phyloP scores from a whole-genome alignment of 2,329 filamentous ascomycete genomes.

The Endothia cerciana region DNA sequence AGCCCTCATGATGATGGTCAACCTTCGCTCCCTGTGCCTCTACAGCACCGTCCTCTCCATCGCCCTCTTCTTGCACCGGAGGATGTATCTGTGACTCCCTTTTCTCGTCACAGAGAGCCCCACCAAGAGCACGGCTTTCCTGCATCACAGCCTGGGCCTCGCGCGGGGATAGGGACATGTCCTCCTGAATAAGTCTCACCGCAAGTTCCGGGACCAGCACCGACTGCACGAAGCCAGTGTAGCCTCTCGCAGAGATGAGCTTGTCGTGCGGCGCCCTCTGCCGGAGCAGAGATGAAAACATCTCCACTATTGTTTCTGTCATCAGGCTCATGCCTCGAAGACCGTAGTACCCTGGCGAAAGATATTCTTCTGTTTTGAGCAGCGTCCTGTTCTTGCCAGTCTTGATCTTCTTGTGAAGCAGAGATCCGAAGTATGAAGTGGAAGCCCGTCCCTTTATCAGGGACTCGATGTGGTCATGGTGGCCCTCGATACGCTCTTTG shows the following conservation, averaged over 20 bases:
- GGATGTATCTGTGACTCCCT: constrained; percentile 48
- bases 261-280: constrained; percentile 65
- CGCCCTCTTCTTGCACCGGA: constrained; percentile 32
- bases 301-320: constrained; percentile 67
- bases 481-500: constrained; percentile 58
- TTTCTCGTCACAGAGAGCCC: constrained; percentile 68
- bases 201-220: constrained; percentile 77
- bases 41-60: constrained; percentile 26
- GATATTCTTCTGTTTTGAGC: constrained; percentile 58
- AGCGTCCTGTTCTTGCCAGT: constrained; percentile 63
- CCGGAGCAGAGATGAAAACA: constrained; percentile 64
- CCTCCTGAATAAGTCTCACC: constrained; percentile 59
- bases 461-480: constrained; percentile 58
- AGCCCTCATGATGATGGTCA: constrained; percentile 14
- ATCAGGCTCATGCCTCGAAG: constrained; percentile 72
- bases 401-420: constrained; percentile 58
- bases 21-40: constrained; percentile 35
- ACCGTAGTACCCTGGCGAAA: constrained; percentile 84
- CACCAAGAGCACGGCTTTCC: constrained; percentile 69
- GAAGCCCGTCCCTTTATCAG: constrained; percentile 60
- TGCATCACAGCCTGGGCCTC: constrained; percentile 60
- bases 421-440: constrained; percentile 63
- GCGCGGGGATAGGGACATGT: constrained; percentile 50
- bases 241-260: constrained; percentile 68
- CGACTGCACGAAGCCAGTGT: constrained; percentile 70